phyloP scores from a whole-genome alignment of 2,329 filamentous ascomycete genomes.

The Pseudogymnoascus sp. region DNA sequence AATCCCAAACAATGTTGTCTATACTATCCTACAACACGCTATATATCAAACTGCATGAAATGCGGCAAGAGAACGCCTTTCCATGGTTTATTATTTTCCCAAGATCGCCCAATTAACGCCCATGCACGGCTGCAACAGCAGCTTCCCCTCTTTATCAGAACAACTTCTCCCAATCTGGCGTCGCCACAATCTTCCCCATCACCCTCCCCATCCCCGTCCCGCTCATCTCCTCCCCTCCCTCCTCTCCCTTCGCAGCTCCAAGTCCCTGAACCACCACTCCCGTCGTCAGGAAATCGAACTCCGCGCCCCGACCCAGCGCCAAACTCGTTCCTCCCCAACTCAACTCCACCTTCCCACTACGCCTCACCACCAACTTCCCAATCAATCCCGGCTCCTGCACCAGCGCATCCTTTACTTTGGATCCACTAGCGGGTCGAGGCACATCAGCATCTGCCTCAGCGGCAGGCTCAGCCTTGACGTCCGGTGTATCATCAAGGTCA shows the following conservation, averaged over 20 bases:
- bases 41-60: constrained; percentile 1
- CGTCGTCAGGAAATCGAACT: constrained; percentile 48
- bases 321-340: constrained; percentile 53
- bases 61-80: constrained; percentile 3
- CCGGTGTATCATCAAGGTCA: neutral
- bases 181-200: constrained; percentile 52
- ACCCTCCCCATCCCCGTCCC: constrained; percentile 56
- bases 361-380: constrained; percentile 51
- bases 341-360: constrained; percentile 53
- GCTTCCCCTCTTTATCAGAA: neutral
- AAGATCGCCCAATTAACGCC: neutral
- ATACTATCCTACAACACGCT: constrained; percentile 1
- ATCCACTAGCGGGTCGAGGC: neutral
- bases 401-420: constrained; percentile 20
- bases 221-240: constrained; percentile 19
- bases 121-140: neutral
- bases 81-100: neutral
- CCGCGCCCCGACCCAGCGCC: constrained; percentile 43
- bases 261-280: constrained; percentile 51
- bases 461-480: constrained; percentile 30
- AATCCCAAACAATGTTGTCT: neutral
- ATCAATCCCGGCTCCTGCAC: constrained; percentile 45
- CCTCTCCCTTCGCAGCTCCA: constrained; percentile 26
- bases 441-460: constrained; percentile 13
- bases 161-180: constrained; percentile 46